Evolutionary conservation across 1,284 basidiomycete species (phyloP).

Genomic region (Phellopilus nigrolimitatus): DNA sequence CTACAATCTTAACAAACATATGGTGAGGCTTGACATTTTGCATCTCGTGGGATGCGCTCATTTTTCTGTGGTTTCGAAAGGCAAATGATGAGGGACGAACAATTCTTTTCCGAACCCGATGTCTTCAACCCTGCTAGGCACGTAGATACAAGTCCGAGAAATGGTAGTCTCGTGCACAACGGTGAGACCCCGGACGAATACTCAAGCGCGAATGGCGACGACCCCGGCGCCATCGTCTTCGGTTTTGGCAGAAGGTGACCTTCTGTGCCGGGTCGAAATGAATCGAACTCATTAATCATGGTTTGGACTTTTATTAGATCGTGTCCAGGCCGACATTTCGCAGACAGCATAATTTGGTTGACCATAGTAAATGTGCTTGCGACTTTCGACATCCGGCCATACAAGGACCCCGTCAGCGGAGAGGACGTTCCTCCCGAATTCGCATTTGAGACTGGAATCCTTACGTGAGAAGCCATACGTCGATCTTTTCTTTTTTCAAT

Average conservation of each 20-base stretch:
- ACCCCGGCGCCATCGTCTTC: not conserved
- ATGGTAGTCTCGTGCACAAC: not conserved
- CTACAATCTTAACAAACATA: constrained; percentile 4
- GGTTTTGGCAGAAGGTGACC: constrained; percentile 5
- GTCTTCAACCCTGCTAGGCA: constrained; percentile 9
- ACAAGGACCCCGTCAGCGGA: constrained; percentile 1
- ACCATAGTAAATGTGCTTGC: constrained; percentile 15
- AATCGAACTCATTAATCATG: not conserved
- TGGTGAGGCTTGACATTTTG: not conserved
- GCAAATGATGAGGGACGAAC: constrained; percentile 15
- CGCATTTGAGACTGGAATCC: not conserved
- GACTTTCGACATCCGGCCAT: constrained; percentile 13
- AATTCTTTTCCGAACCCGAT: constrained; percentile 13
- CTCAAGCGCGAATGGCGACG: not conserved
- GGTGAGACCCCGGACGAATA: not conserved
- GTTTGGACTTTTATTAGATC: constrained; percentile 1
- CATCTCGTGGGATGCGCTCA: not conserved
- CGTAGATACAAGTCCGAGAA: not conserved
- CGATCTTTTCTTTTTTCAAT: not conserved
- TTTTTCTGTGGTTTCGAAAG: not conserved
- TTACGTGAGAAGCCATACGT: not conserved
- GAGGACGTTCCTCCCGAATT: constrained; percentile 1
- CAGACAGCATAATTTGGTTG: constrained; percentile 14
- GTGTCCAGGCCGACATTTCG: constrained; percentile 16
- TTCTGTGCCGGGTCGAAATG: no score